These are phyloP conservation scores for Lactarius deliciosus DNA, from an alignment of 768 basidiomycete genomes.

Conservation along the genomic window DNA sequence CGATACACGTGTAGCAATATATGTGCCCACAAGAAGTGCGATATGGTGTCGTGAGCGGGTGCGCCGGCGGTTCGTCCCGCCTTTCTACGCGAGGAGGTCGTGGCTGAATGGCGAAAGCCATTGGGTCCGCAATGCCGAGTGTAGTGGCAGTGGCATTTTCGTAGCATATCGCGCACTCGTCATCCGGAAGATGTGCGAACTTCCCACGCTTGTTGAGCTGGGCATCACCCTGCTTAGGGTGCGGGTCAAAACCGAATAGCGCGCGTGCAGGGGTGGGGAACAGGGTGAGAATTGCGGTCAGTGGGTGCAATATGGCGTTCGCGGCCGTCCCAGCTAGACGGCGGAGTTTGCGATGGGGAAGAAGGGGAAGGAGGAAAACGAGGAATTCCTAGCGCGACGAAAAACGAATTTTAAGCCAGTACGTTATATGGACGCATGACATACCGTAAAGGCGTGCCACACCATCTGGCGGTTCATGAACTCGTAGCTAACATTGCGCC, in stretches of 20 bases:
- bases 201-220: conserved; percentile 46
- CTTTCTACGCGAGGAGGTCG: conserved; percentile 29
- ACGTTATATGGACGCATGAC: conserved; percentile 31
- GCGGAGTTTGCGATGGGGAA: conserved; percentile 66
- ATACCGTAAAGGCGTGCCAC: conserved; percentile 96
- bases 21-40: conserved; percentile 78
- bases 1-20: conserved; percentile 94
- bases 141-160: conserved; percentile 65
- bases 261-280: conserved; percentile 39
- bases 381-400: conserved; percentile 76
- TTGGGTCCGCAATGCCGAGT: conserved; percentile 53
- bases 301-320: conserved; percentile 35
- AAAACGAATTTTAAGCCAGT: neutral
- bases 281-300: conserved; percentile 32
- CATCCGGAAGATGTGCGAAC: conserved; percentile 63
- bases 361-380: conserved; percentile 84
- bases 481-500: conserved; percentile 91
- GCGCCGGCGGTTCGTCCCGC: conserved; percentile 48
- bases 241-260: conserved; percentile 24
- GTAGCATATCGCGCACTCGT: conserved; percentile 90
- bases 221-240: neutral
- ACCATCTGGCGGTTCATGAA: conserved; percentile 99
- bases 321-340: conserved; percentile 44
- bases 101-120: conserved; percentile 38
- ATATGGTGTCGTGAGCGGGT: conserved; percentile 81